Conservation (phyloP, 352 stramenopile species). For the Phytophthora meadii region DNA sequence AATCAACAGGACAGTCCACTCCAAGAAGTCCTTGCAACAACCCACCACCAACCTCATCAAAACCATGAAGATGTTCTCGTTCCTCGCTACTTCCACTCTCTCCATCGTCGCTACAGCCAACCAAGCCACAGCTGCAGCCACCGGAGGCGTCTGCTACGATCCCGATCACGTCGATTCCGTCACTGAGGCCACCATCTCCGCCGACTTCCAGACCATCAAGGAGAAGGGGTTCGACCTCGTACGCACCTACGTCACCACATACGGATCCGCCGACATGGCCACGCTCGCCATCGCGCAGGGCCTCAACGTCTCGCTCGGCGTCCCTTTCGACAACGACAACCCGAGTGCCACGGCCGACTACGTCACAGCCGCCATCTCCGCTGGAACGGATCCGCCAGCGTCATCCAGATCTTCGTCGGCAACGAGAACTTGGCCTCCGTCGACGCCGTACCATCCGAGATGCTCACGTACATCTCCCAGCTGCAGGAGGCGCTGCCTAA, state of each 20-base stretch:
- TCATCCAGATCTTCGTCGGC: conserved; percentile 66
- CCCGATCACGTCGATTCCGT: conserved; percentile 44
- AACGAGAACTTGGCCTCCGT: conserved; percentile 62
- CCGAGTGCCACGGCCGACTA: conserved; percentile 39
- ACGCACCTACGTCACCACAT: conserved; percentile 62
- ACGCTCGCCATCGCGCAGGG: conserved; percentile 50
- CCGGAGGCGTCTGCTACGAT: conserved; percentile 59
- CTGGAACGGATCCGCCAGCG: conserved; percentile 34
- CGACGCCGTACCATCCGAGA: conserved; percentile 40
- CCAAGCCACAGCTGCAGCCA: conserved; percentile 11
- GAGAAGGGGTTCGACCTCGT: conserved; percentile 49
- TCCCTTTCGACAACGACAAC: conserved; percentile 52
- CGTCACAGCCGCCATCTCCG: conserved; percentile 46
- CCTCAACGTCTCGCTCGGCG: conserved; percentile 54
- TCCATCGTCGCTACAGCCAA: conserved; percentile 9
- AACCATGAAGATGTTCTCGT: conserved; percentile 42
- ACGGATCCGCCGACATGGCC: conserved; percentile 45
- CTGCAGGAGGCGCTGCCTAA: conserved; percentile 44
- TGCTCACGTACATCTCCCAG: conserved; percentile 50
- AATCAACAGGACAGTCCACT: background rate
- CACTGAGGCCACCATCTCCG: conserved; percentile 44
- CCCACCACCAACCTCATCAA: conserved; percentile 4
- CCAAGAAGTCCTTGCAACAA: background rate
- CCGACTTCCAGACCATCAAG: conserved; percentile 57
- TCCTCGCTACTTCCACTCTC: conserved; percentile 22